Conservation (phyloP, 116 monocot species). For the Dioscorea cayenensis region DNA sequence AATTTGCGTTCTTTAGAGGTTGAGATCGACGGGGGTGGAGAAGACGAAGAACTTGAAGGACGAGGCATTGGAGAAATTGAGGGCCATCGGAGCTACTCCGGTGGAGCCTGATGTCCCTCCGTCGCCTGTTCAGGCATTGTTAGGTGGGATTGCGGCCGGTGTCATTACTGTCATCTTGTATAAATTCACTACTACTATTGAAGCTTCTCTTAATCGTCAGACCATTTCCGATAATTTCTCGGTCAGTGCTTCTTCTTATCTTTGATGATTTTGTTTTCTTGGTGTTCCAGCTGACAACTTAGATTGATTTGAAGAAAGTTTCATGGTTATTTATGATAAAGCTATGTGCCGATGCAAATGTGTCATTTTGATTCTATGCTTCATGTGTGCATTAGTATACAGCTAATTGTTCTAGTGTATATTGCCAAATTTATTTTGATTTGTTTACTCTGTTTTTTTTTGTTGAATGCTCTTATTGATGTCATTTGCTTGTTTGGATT, state of each 20-base stretch:
- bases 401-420: too few relatives aligned
- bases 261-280: not conserved
- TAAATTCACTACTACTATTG: conserved; percentile 76
- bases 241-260: conserved; percentile 29
- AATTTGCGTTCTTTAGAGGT: conserved; percentile 32
- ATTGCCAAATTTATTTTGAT: too few relatives aligned
- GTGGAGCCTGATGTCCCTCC: conserved; percentile 46
- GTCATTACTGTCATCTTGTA: conserved; percentile 77
- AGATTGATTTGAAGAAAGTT: too few relatives aligned
- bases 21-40: conserved; percentile 65
- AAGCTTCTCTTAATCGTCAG: conserved; percentile 81
- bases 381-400: too few relatives aligned
- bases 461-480: too few relatives aligned
- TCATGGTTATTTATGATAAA: too few relatives aligned
- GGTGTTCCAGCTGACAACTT: too few relatives aligned
- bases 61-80: conserved; percentile 75
- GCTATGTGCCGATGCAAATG: too few relatives aligned
- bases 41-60: conserved; percentile 50
- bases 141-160: conserved; percentile 78
- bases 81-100: conserved; percentile 34
- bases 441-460: too few relatives aligned
- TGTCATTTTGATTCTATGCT: too few relatives aligned
- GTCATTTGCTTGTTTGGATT: too few relatives aligned
- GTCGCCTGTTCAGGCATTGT: conserved; percentile 68
- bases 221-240: conserved; percentile 85